phyloP scores from a whole-genome alignment of 495 filamentous ascomycete genomes.

The Sporormia fimetaria region DNA sequence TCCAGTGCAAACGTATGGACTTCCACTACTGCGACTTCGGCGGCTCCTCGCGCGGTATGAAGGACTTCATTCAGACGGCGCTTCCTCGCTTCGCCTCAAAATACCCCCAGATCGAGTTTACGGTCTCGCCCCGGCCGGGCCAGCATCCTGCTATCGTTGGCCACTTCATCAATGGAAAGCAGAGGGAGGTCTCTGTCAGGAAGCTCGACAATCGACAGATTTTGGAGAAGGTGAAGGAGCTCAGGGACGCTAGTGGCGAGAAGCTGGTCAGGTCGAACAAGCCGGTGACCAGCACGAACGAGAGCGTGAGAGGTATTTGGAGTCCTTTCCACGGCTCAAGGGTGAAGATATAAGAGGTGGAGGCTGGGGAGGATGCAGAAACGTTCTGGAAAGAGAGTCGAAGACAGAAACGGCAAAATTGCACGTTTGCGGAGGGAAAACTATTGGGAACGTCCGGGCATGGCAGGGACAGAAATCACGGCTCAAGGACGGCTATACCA shows the following conservation, averaged over 20 bases:
- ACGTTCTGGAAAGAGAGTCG: not conserved
- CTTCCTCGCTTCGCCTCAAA: conserved; percentile 64
- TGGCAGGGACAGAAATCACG: too few species aligned
- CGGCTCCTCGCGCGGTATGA: conserved; percentile 87
- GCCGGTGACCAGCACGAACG: conserved; percentile 73
- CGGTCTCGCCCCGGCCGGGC: conserved; percentile 72
- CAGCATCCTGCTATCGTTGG: conserved; percentile 81
- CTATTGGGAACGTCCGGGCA: too few species aligned
- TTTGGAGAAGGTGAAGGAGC: conserved; percentile 62
- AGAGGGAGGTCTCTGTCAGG: conserved; percentile 78
- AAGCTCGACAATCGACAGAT: conserved; percentile 76
- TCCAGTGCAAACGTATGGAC: conserved; percentile 90
- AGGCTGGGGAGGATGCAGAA: not conserved
- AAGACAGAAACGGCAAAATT: not conserved
- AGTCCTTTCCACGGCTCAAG: conserved; percentile 69
- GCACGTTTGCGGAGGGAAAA: too few species aligned
- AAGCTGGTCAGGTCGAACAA: conserved; percentile 71
- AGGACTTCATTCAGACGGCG: conserved; percentile 64
- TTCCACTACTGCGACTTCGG: conserved; percentile 95
- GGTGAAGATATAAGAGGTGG: conserved; percentile 17
- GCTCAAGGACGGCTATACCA: too few species aligned
- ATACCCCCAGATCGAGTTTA: conserved; percentile 85
- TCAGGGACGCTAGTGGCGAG: conserved; percentile 78
- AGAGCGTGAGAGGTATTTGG: conserved; percentile 92
- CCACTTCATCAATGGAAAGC: conserved; percentile 77